Percentiles rank a stretch among this genome's conserved stretches.
phyloP scores from a whole-genome alignment of 495 filamentous ascomycete species.

The Penicillium pancosmium region DNA sequence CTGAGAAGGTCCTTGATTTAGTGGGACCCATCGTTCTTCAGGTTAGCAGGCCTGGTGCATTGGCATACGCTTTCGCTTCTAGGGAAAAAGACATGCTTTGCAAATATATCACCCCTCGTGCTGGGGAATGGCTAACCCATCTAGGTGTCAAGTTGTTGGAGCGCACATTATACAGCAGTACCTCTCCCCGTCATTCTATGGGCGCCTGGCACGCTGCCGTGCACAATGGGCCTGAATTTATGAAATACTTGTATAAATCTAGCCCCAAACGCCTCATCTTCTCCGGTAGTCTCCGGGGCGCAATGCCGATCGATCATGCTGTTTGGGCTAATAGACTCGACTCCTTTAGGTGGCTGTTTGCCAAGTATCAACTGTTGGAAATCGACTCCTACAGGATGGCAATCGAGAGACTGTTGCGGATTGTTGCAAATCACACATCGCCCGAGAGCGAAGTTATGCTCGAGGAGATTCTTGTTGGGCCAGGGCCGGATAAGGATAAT shows the following conservation, averaged over 20 bases:
- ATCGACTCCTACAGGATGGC: background rate
- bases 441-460: slow-evolving; percentile 1
- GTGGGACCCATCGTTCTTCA: background rate
- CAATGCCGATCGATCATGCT: background rate
- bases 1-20: background rate
- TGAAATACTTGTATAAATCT: slow-evolving; percentile 9
- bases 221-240: slow-evolving; percentile 11
- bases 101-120: background rate
- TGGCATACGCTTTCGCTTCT: background rate
- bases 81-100: background rate
- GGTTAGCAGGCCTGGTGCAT: background rate
- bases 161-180: no score
- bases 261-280: background rate
- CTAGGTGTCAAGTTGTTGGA: background rate
- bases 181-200: no score
- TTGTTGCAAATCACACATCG: background rate
- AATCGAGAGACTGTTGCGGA: background rate
- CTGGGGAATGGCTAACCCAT: background rate
- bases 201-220: slow-evolving; percentile 16
- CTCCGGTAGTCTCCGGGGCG: background rate
- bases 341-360: background rate
- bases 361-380: background rate
- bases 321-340: background rate
- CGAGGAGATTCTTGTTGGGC: background rate
- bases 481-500: background rate